Base-by-base conservation (phyloP, 805 yeast genomes). In the Saccharomycopsis fibuligera region DNA sequence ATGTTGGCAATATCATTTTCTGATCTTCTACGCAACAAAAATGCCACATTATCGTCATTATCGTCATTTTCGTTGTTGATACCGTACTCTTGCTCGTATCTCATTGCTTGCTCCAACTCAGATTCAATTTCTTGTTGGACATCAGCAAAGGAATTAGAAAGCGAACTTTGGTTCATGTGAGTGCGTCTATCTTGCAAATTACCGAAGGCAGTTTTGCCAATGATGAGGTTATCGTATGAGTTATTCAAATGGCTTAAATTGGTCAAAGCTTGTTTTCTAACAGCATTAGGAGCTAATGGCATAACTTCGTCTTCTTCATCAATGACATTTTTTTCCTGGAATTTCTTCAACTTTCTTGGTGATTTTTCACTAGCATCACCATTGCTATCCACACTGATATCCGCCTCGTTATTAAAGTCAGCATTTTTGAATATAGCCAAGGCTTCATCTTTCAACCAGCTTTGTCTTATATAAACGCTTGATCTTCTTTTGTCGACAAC, bases 371-470 rank as follows among this genome's bases (percentile, higher is more conserved):
- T 38, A 8, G 41, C 9, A 5, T 6, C 6, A 12, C 17, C 41
- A 10, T 17, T 17, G 5, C 12, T 6, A 6, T 21, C 41, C 22
- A 16, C 8, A n/a, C 24, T 23, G 8, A 21, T 38, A n/a, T 38
- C 41, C 9, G 12, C 17, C 9, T n/a, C 14, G 38, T 6, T n/a
- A 17, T n/a, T 35, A 24, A 39, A 21, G 19, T 24, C 45, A 25
- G 36, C 45, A 29, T 29, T 33, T 10, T 41, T 49, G 33, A 51
- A 35, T 19, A 50, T 42, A 6, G 51, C 54, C 36, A 50, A 41
- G 19, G 50, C 48, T 43, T 52, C 55, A 25, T 52, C 55, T 24
- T 52, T 48, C 30, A 52, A 40, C 55, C 55, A 52, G 25, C 48
- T 41, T 39, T 52, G 55, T 19, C 53, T 35, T n/a, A 52, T 52